These are phyloP conservation scores for Curvularia sp. DNA, from an alignment of 2,329 filamentous ascomycete species.

Conservation along the genomic window DNA sequence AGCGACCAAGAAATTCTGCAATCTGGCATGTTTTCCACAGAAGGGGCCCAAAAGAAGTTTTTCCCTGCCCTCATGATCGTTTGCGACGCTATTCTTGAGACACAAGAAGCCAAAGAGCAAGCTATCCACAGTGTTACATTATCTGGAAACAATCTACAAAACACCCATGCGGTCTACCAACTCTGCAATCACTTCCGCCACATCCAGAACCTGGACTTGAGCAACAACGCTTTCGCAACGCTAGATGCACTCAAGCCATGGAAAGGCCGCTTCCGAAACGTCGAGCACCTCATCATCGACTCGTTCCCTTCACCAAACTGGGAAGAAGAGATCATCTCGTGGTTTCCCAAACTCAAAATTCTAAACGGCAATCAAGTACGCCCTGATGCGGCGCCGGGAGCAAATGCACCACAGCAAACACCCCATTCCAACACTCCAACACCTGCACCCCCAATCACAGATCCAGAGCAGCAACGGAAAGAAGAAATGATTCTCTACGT, in stretches of 20 bases:
- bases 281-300: conserved; percentile 80
- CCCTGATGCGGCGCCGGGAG: conserved; percentile 58
- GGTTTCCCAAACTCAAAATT: conserved; percentile 81
- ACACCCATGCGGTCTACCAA: conserved; percentile 74
- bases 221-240: conserved; percentile 77
- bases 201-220: conserved; percentile 86
- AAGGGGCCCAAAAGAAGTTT: conserved; percentile 79
- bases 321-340: conserved; percentile 72
- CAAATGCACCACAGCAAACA: conserved; percentile 11
- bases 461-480: conserved; percentile 54
- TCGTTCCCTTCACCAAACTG: conserved; percentile 58
- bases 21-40: conserved; percentile 77
- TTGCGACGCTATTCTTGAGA: conserved; percentile 78
- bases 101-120: conserved; percentile 72
- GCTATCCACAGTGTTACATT: conserved; percentile 84
- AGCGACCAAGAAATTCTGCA: conserved; percentile 73
- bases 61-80: conserved; percentile 92
- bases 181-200: conserved; percentile 83
- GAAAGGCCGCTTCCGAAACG: conserved; percentile 77
- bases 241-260: conserved; percentile 74
- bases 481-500: conserved; percentile 75
- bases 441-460: conserved; percentile 1
- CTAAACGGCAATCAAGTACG: conserved; percentile 79
- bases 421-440: conserved; percentile 27
- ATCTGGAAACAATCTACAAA: conserved; percentile 77